A percentile compares a stretch with the other conserved stretches of the same genome.
These are phyloP conservation scores for Exophiala spinifera DNA, from an alignment of 2,329 filamentous ascomycete genomes.

Conservation along the genomic window DNA sequence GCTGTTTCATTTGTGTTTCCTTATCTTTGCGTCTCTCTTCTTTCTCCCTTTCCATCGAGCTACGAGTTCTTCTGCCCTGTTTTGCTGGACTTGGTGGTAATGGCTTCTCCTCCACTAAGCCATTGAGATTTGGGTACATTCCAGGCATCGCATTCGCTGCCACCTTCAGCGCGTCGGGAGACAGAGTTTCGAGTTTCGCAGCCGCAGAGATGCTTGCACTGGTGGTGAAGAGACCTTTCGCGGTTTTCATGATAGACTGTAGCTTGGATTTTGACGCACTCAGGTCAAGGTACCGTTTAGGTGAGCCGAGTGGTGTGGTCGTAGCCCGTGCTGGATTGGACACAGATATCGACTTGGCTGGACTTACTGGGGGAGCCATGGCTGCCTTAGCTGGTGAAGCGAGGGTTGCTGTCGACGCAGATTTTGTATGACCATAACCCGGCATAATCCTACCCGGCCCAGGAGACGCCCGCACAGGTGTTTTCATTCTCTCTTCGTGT, in stretches of 20 bases:
- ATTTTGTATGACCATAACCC: conserved; percentile 57
- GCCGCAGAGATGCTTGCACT: conserved; percentile 60
- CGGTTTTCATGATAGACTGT: conserved; percentile 84
- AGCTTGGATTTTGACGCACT: conserved; percentile 92
- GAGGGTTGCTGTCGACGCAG: conserved; percentile 60
- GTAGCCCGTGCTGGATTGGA: conserved; percentile 58
- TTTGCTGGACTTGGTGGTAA: conserved; percentile 35
- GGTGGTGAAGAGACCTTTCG: conserved; percentile 79
- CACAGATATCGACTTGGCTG: conserved; percentile 59
- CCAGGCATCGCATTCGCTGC: conserved; percentile 31
- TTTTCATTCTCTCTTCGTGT: conserved; percentile 27
- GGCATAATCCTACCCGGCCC: conserved; percentile 23
- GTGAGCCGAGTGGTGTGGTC: conserved; percentile 58
- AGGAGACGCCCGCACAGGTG: conserved; percentile 19
- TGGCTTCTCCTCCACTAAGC: conserved; percentile 21
- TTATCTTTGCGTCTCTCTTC: conserved; percentile 35
- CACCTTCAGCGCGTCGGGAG: conserved; percentile 37
- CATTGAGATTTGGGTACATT: conserved; percentile 31
- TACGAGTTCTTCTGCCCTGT: conserved; percentile 52
- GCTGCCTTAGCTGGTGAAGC: conserved; percentile 48
- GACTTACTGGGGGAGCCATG: conserved; percentile 33
- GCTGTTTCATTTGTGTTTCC: conserved; percentile 29
- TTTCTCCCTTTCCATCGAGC: conserved; percentile 56
- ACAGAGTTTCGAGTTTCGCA: conserved; percentile 55
- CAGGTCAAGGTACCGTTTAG: conserved; percentile 61